A percentile compares a stretch with the other conserved stretches of the same genome.
These are phyloP conservation scores for Naganishia vishniacii DNA, from an alignment of 768 basidiomycete species.

Conservation along the genomic window DNA sequence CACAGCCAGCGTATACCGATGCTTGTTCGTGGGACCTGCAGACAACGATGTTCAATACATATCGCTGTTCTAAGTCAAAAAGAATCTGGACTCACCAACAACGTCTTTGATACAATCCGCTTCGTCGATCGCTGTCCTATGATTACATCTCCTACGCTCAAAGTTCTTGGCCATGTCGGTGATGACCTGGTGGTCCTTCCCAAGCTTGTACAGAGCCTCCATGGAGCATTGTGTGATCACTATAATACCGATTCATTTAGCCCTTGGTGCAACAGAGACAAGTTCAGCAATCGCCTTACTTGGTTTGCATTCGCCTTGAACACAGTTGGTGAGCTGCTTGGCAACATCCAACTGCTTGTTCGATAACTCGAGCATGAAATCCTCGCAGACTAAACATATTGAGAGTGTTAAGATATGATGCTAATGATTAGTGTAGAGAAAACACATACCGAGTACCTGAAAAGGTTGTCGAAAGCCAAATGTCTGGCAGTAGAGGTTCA, in stretches of 20 bases:
- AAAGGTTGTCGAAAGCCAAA: constrained; percentile 92
- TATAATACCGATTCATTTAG: constrained; percentile 42
- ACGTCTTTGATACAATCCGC: constrained; percentile 77
- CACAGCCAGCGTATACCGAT: constrained; percentile 83
- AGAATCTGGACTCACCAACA: constrained; percentile 58
- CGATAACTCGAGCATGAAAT: constrained; percentile 67
- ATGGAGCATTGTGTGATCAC: constrained; percentile 99
- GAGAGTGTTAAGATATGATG: neutral
- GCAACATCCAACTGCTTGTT: constrained; percentile 68
- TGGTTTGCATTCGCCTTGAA: constrained; percentile 83
- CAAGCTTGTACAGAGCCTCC: constrained; percentile 82
- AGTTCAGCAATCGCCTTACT: constrained; percentile 65
- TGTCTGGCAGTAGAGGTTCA: constrained; percentile 76
- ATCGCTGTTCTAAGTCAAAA: neutral
- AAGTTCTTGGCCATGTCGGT: constrained; percentile 89
- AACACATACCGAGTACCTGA: constrained; percentile 70
- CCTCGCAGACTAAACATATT: constrained; percentile 64
- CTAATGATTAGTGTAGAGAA: neutral
- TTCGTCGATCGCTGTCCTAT: constrained; percentile 72
- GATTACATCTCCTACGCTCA: constrained; percentile 91
- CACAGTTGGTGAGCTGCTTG: constrained; percentile 67
- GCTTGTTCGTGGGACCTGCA: constrained; percentile 62
- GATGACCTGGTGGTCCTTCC: constrained; percentile 63
- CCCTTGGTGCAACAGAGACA: constrained; percentile 20
- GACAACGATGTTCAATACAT: neutral